Base-by-base conservation (phyloP, 2,329 filamentous ascomycete species). In the Arachnopeziza araneosa region DNA sequence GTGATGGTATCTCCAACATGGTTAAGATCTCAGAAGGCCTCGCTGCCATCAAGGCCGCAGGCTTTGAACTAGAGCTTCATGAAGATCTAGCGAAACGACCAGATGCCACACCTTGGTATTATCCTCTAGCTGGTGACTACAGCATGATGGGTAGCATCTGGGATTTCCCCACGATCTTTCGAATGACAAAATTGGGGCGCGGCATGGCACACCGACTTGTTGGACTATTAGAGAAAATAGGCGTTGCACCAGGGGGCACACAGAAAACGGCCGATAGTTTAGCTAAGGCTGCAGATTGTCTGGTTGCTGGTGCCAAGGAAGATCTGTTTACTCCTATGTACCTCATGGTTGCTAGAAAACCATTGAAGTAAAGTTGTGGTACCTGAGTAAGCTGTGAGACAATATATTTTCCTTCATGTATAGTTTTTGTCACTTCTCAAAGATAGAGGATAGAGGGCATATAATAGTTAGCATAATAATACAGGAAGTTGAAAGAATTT, bases 241-340 rank as follows among this genome's bases (percentile, higher is more conserved):
- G 86, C 54, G 69, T 97, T 54, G 90, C 92, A n/a, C 93, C 93
- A 49, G 79, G 78, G 56, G 93, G 93, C 56, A 96, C 93, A 54
- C 91, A 92, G 78, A 97, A 97, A 85, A 96, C 93, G 22, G 93
- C 92, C 14, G 89, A 97, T 76, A 92, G 89, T 71, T 78, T 98
- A 70, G 92, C 89, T 6, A 72, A 86, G 60, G 93, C 91, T 32
- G 92, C 85, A 12, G 93, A 97, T 75, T 89, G 85, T 69, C 80
- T 98, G 56, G 93, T 96, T 23, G 91, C 90, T 54, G 93, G 93
- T 76, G 93, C 87, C 44, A 84, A 86, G 74, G 82, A 93, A 79
- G 90, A 96, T 75, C 83, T 98, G n/a, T 98, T 98, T 78, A 98
- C 93, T 1, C 93, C 93, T 59, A 98, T 98, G 93, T 97, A 96